Evolutionary conservation across 2,329 filamentous ascomycete species (phyloP).

Genomic region (Byssochlamys sp.): DNA sequence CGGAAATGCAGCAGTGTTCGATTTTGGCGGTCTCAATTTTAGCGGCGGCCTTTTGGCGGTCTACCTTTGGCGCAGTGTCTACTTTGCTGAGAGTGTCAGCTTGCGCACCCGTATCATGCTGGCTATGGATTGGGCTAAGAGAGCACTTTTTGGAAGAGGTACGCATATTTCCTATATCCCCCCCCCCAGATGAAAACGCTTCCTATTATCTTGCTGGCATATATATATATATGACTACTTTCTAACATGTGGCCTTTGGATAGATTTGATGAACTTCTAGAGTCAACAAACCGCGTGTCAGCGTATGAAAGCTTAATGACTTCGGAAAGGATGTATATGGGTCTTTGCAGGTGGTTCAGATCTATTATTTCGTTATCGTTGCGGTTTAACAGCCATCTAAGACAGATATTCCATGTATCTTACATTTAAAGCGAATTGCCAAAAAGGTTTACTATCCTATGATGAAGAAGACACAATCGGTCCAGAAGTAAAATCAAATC

Average conservation of each 20-base stretch:
- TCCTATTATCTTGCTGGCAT: background rate
- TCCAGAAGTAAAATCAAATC: background rate
- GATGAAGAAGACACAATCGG: background rate
- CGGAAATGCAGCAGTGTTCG: conserved; percentile 92
- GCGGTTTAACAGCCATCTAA: background rate
- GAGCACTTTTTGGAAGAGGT: conserved; percentile 92
- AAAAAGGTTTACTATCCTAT: background rate
- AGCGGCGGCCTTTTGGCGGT: conserved; percentile 82
- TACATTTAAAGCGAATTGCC: background rate
- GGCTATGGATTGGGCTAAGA: conserved; percentile 98
- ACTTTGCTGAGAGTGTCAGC: conserved; percentile 96
- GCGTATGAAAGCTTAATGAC: background rate
- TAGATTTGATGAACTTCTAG: conserved; percentile 48
- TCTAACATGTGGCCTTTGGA: background rate
- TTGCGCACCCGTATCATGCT: conserved; percentile 76
- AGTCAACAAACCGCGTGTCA: background rate
- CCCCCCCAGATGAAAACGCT: background rate
- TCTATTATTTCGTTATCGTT: background rate
- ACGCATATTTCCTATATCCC: conserved; percentile 27
- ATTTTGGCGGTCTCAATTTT: conserved; percentile 68
- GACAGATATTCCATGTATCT: background rate
- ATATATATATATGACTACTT: background rate
- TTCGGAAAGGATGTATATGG: background rate
- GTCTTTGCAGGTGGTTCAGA: background rate
- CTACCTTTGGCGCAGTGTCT: conserved; percentile 90